Base-by-base conservation (phyloP, 495 filamentous ascomycete genomes). In the Ramalina peruviana region DNA sequence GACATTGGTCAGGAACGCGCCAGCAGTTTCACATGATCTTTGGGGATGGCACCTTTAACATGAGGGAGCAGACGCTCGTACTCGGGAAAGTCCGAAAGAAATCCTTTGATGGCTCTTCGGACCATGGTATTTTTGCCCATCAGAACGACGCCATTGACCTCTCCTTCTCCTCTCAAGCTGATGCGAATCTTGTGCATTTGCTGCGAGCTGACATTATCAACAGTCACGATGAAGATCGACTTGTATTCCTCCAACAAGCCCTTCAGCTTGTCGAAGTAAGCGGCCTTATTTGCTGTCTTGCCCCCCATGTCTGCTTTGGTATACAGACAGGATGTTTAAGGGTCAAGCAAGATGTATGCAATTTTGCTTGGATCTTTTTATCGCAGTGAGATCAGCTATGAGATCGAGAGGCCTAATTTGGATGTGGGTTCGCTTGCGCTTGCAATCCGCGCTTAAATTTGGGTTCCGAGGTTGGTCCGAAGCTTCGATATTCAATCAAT, bases 101-200 rank as follows among this genome's bases (percentile, higher is more conserved):
- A 95, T 65, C 86, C 89, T 80, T 90, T 94, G 66, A 99, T 78
- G 56, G 92, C 93, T 76, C 92, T 89, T 65, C 92, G 89, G 59
- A 96, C 84, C 47, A 57, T 54, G 15, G 47, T 50, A 78, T 99
- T 99, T 81, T 99, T 99, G 64, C 92, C 92, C 92, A 99, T 99
- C 70, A 97, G 78, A 56, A 97, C 88, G 59, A 95, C 82, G 3
- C 58, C 90, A 67, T 92, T 26, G 30, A 57, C 57, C 9, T 60
- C 57, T 70, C 78, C 89, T 66, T 93, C 73, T 37, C 85, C 82
- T 69, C 89, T 85, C 67, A 96, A 80, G 62, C 82, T 71, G 60
- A 80, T 73, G 71, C 92, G 84, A 68, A 97, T 97, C 79, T 99
- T 92, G 85, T 99, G 92, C 92, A 99, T 99, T 81, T 99, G 92